Percentiles rank a stretch among this genome's conserved stretches.
phyloP scores from a whole-genome alignment of 1,284 basidiomycete species.

The Ceratobasidium sp. region DNA sequence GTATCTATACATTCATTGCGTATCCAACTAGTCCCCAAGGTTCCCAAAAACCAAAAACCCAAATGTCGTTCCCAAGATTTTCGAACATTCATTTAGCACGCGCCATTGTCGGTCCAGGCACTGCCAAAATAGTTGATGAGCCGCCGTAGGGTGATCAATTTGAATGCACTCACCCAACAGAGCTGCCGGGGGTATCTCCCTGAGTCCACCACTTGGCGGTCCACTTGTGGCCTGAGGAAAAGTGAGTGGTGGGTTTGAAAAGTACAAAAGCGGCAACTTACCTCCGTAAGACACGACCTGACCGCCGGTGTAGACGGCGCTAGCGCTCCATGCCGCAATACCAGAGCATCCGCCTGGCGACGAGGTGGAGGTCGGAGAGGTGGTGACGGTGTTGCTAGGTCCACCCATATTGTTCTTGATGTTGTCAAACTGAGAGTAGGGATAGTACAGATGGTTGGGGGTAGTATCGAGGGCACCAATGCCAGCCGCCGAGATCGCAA shows the following conservation, averaged over 20 bases:
- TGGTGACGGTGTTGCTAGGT: conserved; percentile 30
- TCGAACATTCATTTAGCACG: conserved; percentile 37
- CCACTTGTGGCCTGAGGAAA: conserved; percentile 38
- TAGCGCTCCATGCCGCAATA: conserved; percentile 41
- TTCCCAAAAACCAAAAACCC: not conserved
- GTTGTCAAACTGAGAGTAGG: conserved; percentile 61
- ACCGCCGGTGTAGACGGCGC: conserved; percentile 48
- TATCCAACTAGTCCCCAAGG: conserved; percentile 6
- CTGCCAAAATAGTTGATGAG: conserved; percentile 1
- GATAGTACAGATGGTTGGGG: conserved; percentile 73
- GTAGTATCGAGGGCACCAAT: conserved; percentile 71
- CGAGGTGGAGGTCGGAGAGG: conserved; percentile 47
- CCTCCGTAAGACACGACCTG: conserved; percentile 48
- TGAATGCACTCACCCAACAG: conserved; percentile 26
- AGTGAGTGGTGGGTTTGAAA: not conserved
- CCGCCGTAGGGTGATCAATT: not conserved
- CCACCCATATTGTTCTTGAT: conserved; percentile 53
- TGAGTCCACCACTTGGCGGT: conserved; percentile 51
- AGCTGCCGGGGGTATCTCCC: conserved; percentile 46
- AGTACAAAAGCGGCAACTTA: not conserved
- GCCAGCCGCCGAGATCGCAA: conserved; percentile 63
- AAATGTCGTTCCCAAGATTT: not conserved
- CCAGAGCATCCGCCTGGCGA: conserved; percentile 34
- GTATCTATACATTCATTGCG: not conserved
- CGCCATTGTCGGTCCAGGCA: conserved; percentile 47